Percentiles rank a stretch among this genome's conserved stretches.
Conservation (phyloP, 23 red algal species). For the Gracilaria vermiculophylla region DNA sequence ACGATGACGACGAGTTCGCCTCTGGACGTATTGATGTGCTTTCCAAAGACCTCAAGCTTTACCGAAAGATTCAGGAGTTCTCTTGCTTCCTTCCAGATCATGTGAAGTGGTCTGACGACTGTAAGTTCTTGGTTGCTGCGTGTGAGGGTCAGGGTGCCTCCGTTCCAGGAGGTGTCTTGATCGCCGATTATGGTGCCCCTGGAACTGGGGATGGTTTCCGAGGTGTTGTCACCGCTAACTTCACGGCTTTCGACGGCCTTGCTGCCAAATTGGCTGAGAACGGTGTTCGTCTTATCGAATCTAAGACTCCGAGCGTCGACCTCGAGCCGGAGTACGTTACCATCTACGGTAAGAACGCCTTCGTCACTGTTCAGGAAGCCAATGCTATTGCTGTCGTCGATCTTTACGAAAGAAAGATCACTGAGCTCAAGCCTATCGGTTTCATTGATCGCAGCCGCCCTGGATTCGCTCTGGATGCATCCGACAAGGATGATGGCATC, state of each 20-base stretch:
- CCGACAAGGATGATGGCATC: conserved; percentile 65
- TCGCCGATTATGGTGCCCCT: conserved; percentile 18
- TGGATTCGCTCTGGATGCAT: conserved; percentile 74
- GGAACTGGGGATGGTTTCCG: background rate
- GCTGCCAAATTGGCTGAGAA: background rate
- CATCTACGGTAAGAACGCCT: conserved; percentile 62
- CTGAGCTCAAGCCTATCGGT: conserved; percentile 68
- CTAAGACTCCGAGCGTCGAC: conserved; percentile 40
- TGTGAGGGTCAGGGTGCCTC: conserved; percentile 64
- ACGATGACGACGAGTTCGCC: conserved; percentile 25
- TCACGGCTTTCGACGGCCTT: conserved; percentile 22
- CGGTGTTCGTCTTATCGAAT: conserved; percentile 70
- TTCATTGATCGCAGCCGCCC: conserved; percentile 50
- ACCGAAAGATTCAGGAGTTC: conserved; percentile 3
- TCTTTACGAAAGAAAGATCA: conserved; percentile 39
- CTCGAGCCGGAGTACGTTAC: conserved; percentile 71
- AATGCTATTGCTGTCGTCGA: conserved; percentile 82
- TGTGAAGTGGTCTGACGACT: conserved; percentile 53
- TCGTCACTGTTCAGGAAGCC: conserved; percentile 69
- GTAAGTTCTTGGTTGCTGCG: conserved; percentile 50
- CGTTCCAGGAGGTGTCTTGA: conserved; percentile 45
- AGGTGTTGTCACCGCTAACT: conserved; percentile 46
- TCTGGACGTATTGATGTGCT: conserved; percentile 44
- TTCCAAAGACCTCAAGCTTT: conserved; percentile 25
- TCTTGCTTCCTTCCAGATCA: conserved; percentile 47